These are phyloP conservation scores for Thamnidium elegans DNA, from an alignment of 192 early-diverging fungal species.

Conservation along the genomic window DNA sequence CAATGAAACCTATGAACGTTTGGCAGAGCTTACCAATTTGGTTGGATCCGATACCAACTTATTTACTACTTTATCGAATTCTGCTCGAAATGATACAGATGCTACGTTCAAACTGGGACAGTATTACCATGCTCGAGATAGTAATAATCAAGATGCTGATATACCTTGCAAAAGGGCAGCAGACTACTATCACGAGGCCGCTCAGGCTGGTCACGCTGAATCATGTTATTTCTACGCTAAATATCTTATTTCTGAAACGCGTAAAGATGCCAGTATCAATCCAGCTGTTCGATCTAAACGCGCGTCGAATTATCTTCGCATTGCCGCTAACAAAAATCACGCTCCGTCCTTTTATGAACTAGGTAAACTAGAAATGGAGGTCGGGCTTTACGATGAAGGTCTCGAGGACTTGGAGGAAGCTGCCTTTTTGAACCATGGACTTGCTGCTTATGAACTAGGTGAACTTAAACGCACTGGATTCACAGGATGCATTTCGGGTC, in stretches of 20 bases:
- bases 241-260: neutral
- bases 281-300: too few relatives aligned
- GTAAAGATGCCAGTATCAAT: too few relatives aligned
- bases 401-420: conserved; percentile 8
- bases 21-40: neutral
- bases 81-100: neutral
- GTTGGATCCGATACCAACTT: neutral
- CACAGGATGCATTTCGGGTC: neutral
- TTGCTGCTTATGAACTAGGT: neutral
- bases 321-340: conserved; percentile 3
- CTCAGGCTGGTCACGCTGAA: neutral
- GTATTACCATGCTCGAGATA: neutral
- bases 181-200: neutral
- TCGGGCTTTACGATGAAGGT: neutral
- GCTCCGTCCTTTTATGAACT: neutral
- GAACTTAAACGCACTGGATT: neutral
- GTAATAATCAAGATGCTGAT: neutral
- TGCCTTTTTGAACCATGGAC: neutral
- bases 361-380: neutral
- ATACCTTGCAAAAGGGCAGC: too few relatives aligned
- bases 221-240: conserved; percentile 2
- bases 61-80: neutral
- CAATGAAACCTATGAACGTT: neutral
- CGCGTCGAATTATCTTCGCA: neutral
- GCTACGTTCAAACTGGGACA: neutral